Evolutionary conservation across 208 protist species (phyloP), one percentile per base, ranked within the genome.

Genomic region (Trypanosoma cruzi): DNA sequence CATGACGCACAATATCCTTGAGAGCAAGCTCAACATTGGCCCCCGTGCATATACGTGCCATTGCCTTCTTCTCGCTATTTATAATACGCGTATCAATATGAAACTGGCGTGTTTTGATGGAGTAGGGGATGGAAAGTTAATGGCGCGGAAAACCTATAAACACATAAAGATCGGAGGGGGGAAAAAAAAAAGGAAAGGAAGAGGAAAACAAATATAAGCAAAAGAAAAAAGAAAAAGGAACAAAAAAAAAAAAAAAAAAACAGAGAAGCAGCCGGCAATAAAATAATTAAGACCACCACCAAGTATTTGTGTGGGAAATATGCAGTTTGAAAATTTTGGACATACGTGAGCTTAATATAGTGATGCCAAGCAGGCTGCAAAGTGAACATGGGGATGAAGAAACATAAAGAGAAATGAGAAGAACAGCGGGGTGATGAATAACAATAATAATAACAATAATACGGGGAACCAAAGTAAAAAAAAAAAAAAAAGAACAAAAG

Each of bases 11-110:
- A 57, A 97, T 85, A 18, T 95, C 82, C 75, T 89, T 89, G 48
- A 98, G 82, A 26, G 78, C 73, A 31, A 90, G 57, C 75, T 98
- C 94, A 24, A 90, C 80, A 68, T 98, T 95, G 20, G 73, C 63
- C 2, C 75, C 69, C 31, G 40, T 59, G 20, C 34, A 36, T 26
- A 57, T 16, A 32, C 75, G 60, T 28, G 54, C 29, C 68, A 73
- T 80, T 24, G 10, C 60, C 22, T 13, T 22, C 29, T 11, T 37
- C 37, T 11, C 28, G n/a, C 14, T 57, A 6, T 31, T 57, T 57
- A 4, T 57, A 18, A 22, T 34, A 4, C 16, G n/a, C 1, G 48
- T 26, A n/a, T n/a, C n/a, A n/a, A 52, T 28, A 28, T 8, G 48
- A 52, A 26, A n/a, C 0, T 52, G 40, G 1, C 40, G n/a, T 44